These are phyloP conservation scores for Hypoxylon rickii DNA, from an alignment of 495 filamentous ascomycete species.

Conservation along the genomic window DNA sequence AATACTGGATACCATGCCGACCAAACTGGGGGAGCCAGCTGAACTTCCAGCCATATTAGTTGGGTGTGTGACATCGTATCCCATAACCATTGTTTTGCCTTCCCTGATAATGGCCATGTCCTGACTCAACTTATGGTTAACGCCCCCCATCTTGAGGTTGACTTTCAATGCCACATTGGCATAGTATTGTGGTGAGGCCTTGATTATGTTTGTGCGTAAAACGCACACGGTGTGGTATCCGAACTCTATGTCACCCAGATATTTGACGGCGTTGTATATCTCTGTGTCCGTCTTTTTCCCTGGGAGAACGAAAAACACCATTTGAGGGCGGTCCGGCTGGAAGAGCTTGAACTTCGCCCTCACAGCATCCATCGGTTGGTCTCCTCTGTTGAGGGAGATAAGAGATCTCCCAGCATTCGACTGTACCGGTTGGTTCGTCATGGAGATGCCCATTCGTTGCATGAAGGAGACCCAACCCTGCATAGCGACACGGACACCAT, in stretches of 20 bases:
- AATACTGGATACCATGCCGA: constrained; percentile 72
- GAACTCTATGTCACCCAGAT: constrained; percentile 61
- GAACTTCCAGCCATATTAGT: constrained; percentile 66
- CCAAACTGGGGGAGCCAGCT: constrained; percentile 64
- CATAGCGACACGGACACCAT: constrained; percentile 24
- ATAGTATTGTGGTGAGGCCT: constrained; percentile 55
- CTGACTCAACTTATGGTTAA: constrained; percentile 66
- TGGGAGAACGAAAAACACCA: constrained; percentile 70
- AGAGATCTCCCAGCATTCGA: too few relatives aligned
- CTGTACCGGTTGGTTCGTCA: too few relatives aligned
- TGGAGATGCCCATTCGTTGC: constrained; percentile 42
- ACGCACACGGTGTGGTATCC: constrained; percentile 71
- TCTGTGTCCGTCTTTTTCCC: constrained; percentile 46
- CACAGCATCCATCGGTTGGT: constrained; percentile 3
- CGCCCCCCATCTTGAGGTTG: constrained; percentile 84
- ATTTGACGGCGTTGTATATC: constrained; percentile 72
- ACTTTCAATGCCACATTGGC: constrained; percentile 81
- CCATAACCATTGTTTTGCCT: constrained; percentile 73
- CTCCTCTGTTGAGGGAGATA: background rate
- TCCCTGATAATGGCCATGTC: constrained; percentile 61
- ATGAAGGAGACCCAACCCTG: constrained; percentile 40
- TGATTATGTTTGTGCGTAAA: constrained; percentile 56
- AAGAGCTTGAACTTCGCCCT: constrained; percentile 26
- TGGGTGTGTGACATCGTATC: constrained; percentile 89
- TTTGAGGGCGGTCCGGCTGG: constrained; percentile 34